These are phyloP conservation scores for Sequoiadendron giganteum DNA, from an alignment of 75 land plant genomes.

Conservation along the genomic window DNA sequence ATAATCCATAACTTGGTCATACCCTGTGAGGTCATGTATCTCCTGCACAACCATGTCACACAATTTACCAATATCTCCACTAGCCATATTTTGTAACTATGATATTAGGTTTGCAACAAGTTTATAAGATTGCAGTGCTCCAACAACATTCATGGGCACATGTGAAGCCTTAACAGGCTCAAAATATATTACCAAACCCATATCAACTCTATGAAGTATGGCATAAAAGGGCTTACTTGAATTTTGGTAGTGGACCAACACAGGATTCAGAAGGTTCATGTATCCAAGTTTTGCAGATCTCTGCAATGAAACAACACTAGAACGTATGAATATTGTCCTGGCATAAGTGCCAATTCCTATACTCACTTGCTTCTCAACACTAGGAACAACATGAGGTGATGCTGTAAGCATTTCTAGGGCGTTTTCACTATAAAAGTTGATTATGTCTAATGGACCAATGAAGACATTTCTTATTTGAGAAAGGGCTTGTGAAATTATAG, in stretches of 20 bases:
- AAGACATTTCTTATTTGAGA: no score
- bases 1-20: conserved; percentile 88
- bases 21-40: conserved; percentile 80
- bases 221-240: conserved; percentile 88
- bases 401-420: conserved; percentile 77
- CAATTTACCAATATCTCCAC: conserved; percentile 72
- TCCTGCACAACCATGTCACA: conserved; percentile 76
- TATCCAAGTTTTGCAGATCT: conserved; percentile 65
- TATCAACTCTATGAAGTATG: conserved; percentile 69
- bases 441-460: no score
- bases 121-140: conserved; percentile 84
- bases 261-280: conserved; percentile 76
- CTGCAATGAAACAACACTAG: conserved; percentile 26
- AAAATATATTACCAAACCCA: conserved; percentile 71
- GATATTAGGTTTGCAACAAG: conserved; percentile 80
- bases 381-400: conserved; percentile 69
- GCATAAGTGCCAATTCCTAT: conserved; percentile 67
- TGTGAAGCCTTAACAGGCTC: conserved; percentile 75
- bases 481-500: no score
- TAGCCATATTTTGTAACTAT: conserved; percentile 71
- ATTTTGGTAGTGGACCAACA: conserved; percentile 70
- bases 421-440: conserved; percentile 78
- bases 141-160: conserved; percentile 63
- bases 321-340: conserved; percentile 1
- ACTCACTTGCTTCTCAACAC: conserved; percentile 52